Evolutionary conservation across 805 yeast species (phyloP), one percentile per base, ranked within the genome.

Genomic region (Pichia kluyveri): DNA sequence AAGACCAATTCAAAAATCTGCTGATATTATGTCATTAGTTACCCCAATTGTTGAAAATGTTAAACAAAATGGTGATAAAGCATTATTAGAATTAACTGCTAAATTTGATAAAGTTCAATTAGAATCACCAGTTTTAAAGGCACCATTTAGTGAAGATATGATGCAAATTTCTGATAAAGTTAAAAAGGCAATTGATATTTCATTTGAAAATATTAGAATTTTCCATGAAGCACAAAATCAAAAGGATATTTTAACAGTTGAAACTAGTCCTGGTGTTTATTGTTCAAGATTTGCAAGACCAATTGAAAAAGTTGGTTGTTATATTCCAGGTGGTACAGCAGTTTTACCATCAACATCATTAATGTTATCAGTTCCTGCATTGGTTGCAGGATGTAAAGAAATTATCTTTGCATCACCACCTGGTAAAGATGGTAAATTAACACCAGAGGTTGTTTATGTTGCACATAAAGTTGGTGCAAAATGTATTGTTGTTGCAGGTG

Each of bases 241-340:
- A 54, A 71, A 70, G 26, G 84, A 81, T 49, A 76, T 83, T 11
- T 69, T 91, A 66, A 75, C 74, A 8, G 96, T 93, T 38, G 98
- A 91, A 69, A 93, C 99, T 0, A 75, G 85, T 50, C 95, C 96
- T 2, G 99, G 99, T 56, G 98, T 93, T 27, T 69, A 76, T 46
- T 93, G 99, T 70, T 86, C 96, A 18, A 80, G 99, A 59, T 93
- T 93, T 66, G 86, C 98, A 15, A 81, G 96, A 60, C 93, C 99
- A 8, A 89, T 93, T 56, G 96, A 88, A 60, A 82, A 79, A 51
- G 99, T 93, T 47, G 99, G 99, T 51, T 76, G 95, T 51, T 93
- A 93, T 62, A 86, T 93, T 51, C 99, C 99, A 47, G 99, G 99
- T 58, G 99, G 99, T 57, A 89, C 98, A 41, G 99, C 99, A 4